Conservation (phyloP, 208 protist genomes). For the Leishmania lainsoni region DNA sequence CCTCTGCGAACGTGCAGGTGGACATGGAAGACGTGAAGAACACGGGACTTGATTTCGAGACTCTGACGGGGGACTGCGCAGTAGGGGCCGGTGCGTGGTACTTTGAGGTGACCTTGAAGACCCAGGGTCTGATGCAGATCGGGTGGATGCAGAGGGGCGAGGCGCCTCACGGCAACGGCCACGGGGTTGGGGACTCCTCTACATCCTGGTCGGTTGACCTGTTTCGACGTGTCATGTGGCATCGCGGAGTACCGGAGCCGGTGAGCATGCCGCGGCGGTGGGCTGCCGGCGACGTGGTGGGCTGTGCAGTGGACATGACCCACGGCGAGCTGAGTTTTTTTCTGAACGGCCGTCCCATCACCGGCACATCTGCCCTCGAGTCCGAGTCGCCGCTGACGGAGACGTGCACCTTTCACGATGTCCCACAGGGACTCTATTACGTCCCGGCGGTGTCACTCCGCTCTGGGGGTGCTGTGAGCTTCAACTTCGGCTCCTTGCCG, state of each 20-base stretch:
- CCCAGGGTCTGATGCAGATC: slow-evolving; percentile 92
- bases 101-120: slow-evolving; percentile 89
- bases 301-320: slow-evolving; percentile 85
- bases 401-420: slow-evolving; percentile 44
- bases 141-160: slow-evolving; percentile 72
- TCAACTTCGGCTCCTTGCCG: slow-evolving; percentile 90
- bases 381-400: slow-evolving; percentile 32
- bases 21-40: slow-evolving; percentile 82
- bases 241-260: slow-evolving; percentile 62
- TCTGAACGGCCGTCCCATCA: slow-evolving; percentile 78
- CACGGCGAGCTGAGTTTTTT: slow-evolving; percentile 79
- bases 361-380: slow-evolving; percentile 25
- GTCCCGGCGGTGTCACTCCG: slow-evolving; percentile 87
- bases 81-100: slow-evolving; percentile 88
- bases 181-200: slow-evolving; percentile 85
- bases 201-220: slow-evolving; percentile 88
- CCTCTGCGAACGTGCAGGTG: slow-evolving; percentile 66
- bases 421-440: slow-evolving; percentile 47
- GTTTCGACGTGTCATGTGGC: slow-evolving; percentile 89
- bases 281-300: slow-evolving; percentile 85
- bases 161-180: slow-evolving; percentile 23
- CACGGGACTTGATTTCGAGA: slow-evolving; percentile 67
- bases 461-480: slow-evolving; percentile 73
- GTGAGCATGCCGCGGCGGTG: slow-evolving; percentile 75
- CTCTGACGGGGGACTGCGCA: slow-evolving; percentile 75